A percentile compares a stretch with the other conserved stretches of the same genome.
phyloP scores from a whole-genome alignment of 176 grass and related monocot species.

The Bromus sterilis region DNA sequence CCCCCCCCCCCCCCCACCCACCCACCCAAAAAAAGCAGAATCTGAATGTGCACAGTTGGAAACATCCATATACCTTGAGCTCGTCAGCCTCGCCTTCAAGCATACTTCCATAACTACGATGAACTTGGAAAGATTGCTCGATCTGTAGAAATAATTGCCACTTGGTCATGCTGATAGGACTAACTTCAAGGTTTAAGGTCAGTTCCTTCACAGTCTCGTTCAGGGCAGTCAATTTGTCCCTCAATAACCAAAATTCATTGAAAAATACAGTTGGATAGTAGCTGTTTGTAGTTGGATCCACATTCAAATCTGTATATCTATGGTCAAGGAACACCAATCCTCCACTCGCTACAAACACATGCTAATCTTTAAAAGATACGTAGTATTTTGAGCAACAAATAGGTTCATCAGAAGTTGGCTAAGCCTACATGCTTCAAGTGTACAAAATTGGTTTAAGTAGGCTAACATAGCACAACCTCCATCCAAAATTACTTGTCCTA shows the following conservation, averaged over 20 bases:
- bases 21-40: not conserved
- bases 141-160: constrained; percentile 98
- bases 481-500: too few species aligned
- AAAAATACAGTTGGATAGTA: constrained; percentile 93
- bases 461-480: too few species aligned
- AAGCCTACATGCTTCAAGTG: not conserved
- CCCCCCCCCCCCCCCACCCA: too few species aligned
- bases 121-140: constrained; percentile 95
- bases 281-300: constrained; percentile 45
- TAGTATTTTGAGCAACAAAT: not conserved
- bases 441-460: not conserved
- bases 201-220: constrained; percentile 77
- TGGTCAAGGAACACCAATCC: constrained; percentile 53
- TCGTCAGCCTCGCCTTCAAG: constrained; percentile 98
- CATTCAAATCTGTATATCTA: constrained; percentile 68
- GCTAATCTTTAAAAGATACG: not conserved
- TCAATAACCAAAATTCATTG: constrained; percentile 98
- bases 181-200: constrained; percentile 72
- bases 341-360: not conserved
- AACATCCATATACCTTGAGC: constrained; percentile 67
- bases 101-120: constrained; percentile 97
- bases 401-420: not conserved
- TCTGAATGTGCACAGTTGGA: not conserved
- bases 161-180: constrained; percentile 93
- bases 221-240: constrained; percentile 79